Conservation (phyloP, 2,329 filamentous ascomycete genomes). For the Penicillium sp. region DNA sequence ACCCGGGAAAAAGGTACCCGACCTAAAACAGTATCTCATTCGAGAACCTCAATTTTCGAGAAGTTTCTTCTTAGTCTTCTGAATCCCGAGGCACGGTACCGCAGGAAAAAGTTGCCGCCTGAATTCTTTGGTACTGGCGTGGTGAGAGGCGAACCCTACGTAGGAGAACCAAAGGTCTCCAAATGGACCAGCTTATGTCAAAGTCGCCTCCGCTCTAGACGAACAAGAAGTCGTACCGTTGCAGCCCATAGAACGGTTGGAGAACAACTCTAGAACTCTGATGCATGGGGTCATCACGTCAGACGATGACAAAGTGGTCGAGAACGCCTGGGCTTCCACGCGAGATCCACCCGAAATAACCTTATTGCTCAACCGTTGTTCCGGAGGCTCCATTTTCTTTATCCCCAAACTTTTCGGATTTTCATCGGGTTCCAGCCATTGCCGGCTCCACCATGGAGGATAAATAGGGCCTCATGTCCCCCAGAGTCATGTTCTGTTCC, state of each 20-base stretch:
- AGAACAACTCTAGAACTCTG: background rate
- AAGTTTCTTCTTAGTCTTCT: background rate
- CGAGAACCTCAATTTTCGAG: background rate
- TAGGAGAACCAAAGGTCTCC: background rate
- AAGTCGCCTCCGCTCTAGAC: background rate
- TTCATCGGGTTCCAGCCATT: background rate
- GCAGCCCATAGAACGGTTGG: background rate
- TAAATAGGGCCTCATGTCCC: slow-evolving; percentile 7
- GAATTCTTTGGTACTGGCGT: background rate
- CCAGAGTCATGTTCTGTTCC: background rate
- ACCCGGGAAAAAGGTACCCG: background rate
- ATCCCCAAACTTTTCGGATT: background rate
- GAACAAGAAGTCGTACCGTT: slow-evolving; percentile 1
- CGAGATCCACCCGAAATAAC: background rate
- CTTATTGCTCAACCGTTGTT: slow-evolving; percentile 3
- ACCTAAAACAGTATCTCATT: background rate
- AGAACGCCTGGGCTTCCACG: background rate
- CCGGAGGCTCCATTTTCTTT: background rate
- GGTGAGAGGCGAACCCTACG: background rate
- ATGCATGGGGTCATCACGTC: background rate
- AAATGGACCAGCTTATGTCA: slow-evolving; percentile 1
- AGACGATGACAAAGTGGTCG: slow-evolving; percentile 7
- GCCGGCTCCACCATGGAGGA: slow-evolving; percentile 4
- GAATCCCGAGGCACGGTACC: background rate
- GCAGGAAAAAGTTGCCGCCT: background rate